Evolutionary conservation across 768 basidiomycete species (phyloP).

Genomic region (Tulasnella calospora): DNA sequence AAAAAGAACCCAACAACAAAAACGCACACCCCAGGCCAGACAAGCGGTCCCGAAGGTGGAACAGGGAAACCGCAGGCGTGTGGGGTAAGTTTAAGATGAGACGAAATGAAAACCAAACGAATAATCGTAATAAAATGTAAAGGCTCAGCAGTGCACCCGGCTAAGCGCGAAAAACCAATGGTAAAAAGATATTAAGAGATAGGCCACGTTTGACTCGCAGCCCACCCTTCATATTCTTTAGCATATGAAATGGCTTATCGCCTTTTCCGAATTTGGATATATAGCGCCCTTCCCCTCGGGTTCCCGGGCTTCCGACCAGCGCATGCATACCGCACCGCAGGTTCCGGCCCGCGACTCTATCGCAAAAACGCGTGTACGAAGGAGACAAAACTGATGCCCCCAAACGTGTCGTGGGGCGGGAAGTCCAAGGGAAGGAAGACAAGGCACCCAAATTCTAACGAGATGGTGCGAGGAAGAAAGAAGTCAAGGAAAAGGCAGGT

Average conservation of each 20-base stretch:
- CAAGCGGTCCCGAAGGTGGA: neutral
- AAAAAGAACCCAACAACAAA: neutral
- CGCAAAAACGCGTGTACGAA: neutral
- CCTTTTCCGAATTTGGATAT: neutral
- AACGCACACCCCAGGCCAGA: neutral
- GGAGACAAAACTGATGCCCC: neutral
- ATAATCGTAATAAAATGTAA: neutral
- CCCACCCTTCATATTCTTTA: neutral
- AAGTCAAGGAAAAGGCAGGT: neutral
- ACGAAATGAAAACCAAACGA: neutral
- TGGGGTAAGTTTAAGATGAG: neutral
- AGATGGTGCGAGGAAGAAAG: conserved; percentile 7
- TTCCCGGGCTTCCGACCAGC: neutral
- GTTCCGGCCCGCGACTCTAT: neutral
- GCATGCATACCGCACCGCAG: conserved; percentile 1
- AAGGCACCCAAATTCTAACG: conserved; percentile 9
- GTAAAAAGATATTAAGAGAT: neutral
- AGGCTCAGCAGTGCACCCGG: neutral
- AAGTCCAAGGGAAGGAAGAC: neutral
- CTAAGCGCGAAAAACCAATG: neutral
- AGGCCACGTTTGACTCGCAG: neutral
- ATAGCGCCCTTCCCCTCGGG: neutral
- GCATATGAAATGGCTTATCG: conserved; percentile 1
- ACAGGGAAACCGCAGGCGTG: neutral
- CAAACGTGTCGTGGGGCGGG: conserved; percentile 4